A percentile compares a stretch with the other conserved stretches of the same genome.
phyloP scores from a whole-genome alignment of 2,329 filamentous ascomycete genomes.

The Parastagonospora avenae region DNA sequence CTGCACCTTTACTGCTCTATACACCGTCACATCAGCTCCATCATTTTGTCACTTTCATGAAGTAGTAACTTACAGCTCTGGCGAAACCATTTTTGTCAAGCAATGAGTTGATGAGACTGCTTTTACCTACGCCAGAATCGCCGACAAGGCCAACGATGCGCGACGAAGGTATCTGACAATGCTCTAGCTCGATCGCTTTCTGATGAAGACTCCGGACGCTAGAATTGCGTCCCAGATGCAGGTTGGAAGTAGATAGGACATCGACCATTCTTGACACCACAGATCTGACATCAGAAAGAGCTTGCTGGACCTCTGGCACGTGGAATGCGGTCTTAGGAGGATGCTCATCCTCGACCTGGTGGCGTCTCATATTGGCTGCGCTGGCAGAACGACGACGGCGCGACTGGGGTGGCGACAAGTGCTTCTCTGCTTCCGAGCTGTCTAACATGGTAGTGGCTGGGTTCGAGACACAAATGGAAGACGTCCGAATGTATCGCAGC shows the following conservation, averaged over 20 bases:
- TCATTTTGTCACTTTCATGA: neutral
- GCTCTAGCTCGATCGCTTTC: conserved; percentile 40
- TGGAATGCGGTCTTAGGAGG: conserved; percentile 15
- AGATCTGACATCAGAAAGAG: conserved; percentile 35
- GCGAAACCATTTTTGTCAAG: conserved; percentile 51
- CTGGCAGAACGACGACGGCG: conserved; percentile 22
- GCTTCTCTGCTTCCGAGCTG: neutral
- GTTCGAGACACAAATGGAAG: conserved; percentile 2
- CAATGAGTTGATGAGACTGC: conserved; percentile 57
- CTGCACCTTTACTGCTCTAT: conserved; percentile 53
- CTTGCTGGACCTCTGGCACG: conserved; percentile 13
- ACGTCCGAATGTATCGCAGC: no score
- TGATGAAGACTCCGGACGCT: conserved; percentile 45
- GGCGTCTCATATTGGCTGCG: conserved; percentile 1
- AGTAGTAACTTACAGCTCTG: conserved; percentile 48
- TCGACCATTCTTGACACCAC: conserved; percentile 36
- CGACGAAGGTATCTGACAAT: conserved; percentile 48
- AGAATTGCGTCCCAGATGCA: conserved; percentile 49
- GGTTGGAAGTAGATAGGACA: conserved; percentile 42
- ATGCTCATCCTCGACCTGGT: conserved; percentile 22
- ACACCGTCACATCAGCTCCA: conserved; percentile 5
- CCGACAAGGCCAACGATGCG: conserved; percentile 56
- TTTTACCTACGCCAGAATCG: conserved; percentile 58
- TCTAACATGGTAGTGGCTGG: neutral
- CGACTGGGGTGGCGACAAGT: conserved; percentile 19